Evolutionary conservation across 805 yeast genomes (phyloP).

Genomic region (Komagataella mondaviorum): DNA sequence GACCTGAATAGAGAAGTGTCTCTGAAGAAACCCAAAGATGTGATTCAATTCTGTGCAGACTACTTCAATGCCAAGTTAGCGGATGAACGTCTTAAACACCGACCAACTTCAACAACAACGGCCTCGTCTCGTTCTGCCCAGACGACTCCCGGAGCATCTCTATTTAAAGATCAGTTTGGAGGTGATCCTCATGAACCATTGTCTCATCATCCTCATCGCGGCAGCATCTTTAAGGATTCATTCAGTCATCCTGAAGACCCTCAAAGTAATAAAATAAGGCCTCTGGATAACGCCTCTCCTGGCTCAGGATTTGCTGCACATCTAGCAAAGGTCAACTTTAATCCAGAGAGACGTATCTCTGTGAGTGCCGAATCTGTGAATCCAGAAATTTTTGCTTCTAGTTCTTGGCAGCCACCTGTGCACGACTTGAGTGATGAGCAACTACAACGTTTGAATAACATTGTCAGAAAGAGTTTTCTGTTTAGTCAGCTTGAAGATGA

Average conservation of each 20-base stretch:
- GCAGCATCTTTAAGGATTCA: not conserved
- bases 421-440: constrained; percentile 53
- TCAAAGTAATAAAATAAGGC: constrained; percentile 5
- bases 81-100: constrained; percentile 27
- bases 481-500: constrained; percentile 75
- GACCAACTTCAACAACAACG: constrained; percentile 24
- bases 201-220: constrained; percentile 10
- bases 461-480: constrained; percentile 71
- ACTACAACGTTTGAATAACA: constrained; percentile 48
- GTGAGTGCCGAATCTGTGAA: constrained; percentile 83
- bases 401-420: constrained; percentile 63
- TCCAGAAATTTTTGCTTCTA: constrained; percentile 54
- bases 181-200: constrained; percentile 24
- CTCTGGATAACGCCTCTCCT: constrained; percentile 11
- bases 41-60: constrained; percentile 64
- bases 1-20: constrained; percentile 47
- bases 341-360: constrained; percentile 76
- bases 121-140: constrained; percentile 32
- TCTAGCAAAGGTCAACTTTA: constrained; percentile 35
- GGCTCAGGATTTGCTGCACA: constrained; percentile 13
- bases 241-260: constrained; percentile 7
- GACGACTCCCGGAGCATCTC: constrained; percentile 31
- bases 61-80: constrained; percentile 53
- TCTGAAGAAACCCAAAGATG: constrained; percentile 46
- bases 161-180: constrained; percentile 45